These are phyloP conservation scores for Globisporangium cystogenes DNA, from an alignment of 352 stramenopile genomes.

Conservation along the genomic window DNA sequence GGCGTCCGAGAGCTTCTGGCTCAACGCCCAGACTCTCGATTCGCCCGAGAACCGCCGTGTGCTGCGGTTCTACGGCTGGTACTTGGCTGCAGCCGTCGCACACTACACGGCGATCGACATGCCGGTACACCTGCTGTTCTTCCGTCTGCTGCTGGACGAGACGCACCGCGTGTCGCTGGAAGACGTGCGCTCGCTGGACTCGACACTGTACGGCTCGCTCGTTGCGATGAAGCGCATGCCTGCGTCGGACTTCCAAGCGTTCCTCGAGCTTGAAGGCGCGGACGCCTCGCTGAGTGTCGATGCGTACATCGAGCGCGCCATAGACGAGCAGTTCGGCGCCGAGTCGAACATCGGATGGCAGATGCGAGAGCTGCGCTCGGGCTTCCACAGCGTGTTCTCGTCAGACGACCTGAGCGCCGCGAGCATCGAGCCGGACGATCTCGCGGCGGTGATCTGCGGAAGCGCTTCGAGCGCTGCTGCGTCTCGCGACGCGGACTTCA, in stretches of 20 bases:
- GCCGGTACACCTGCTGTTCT: conserved; percentile 40
- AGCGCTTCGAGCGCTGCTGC: not conserved
- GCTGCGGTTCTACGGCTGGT: conserved; percentile 53
- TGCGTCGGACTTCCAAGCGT: conserved; percentile 36
- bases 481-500: conserved; percentile 24
- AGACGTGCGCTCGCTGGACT: conserved; percentile 43
- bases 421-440: conserved; percentile 20
- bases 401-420: conserved; percentile 17
- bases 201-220: conserved; percentile 34
- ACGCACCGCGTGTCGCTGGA: conserved; percentile 26
- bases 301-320: conserved; percentile 35
- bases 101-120: conserved; percentile 37
- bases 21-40: conserved; percentile 40
- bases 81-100: conserved; percentile 45
- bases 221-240: conserved; percentile 45
- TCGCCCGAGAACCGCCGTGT: conserved; percentile 23
- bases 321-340: conserved; percentile 44
- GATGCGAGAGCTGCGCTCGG: conserved; percentile 28
- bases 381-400: conserved; percentile 39
- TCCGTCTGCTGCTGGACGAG: conserved; percentile 36
- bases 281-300: conserved; percentile 31
- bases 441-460: conserved; percentile 35
- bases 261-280: conserved; percentile 47
- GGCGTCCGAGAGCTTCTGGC: conserved; percentile 53
- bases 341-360: conserved; percentile 48